Evolutionary conservation across 2,329 filamentous ascomycete genomes (phyloP), one percentile per base, ranked within the genome.

Genomic region (Sarocladium kiliense): DNA sequence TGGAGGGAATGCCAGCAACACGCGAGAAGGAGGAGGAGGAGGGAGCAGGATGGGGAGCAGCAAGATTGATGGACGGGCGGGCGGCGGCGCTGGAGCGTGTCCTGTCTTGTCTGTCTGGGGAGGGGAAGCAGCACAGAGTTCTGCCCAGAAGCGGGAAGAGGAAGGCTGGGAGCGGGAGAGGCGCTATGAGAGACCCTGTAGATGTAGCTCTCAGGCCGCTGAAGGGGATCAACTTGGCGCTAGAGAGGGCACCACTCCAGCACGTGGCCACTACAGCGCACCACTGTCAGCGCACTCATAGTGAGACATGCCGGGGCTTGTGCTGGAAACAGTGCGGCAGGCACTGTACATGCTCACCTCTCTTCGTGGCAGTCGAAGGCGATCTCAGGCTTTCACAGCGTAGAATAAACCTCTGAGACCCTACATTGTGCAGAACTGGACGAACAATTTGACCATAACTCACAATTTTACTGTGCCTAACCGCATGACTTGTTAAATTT

Each of bases 1-100:
- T 51, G 47, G 44, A 49, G 44, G 47, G 47, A 51, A 51, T 51
- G 47, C 47, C 47, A 51, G 47, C 47, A 51, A 51, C 47, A 34
- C 47, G 30, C 47, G 47, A 51, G 47, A 36, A 18, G 18, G 18
- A 23, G 30, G 18, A 18, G 44, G 10, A 12, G 44, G 21, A 25
- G 44, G 23, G 25, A 30, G 44, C 23, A 49, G 44, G 44, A 30
- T n/a, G 25, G 23, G 44, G 44, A 39, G 36, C 6, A 32, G 25
- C 44, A n/a, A 49, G 44, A 49, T 25, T 49, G 44, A 49, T 25
- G 12, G 25, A n/a, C n/a, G n/a, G n/a, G n/a, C n/a, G 44, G 44
- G n/a, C 25, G 44, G 44, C 3, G 3, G 7, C 27, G 44, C 25
- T 47, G 23, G 44, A 30, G n/a, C 44, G n/a, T n/a, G n/a, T n/a